A percentile compares a stretch with the other conserved stretches of the same genome.
phyloP scores from a whole-genome alignment of 1,284 basidiomycete genomes.

The Tausonia pullulans region DNA sequence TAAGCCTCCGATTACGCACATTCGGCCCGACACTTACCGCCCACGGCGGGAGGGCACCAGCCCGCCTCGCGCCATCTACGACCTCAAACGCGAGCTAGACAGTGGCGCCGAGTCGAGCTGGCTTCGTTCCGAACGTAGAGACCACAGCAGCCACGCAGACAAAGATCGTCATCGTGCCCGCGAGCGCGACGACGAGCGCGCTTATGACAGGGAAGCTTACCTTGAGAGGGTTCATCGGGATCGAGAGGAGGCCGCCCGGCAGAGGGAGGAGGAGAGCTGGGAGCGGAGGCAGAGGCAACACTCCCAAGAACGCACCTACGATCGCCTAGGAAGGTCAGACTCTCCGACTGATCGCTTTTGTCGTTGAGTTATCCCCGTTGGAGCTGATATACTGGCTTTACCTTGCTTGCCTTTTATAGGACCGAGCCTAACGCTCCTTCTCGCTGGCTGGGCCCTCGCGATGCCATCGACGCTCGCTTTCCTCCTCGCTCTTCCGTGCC shows the following conservation, averaged over 20 bases:
- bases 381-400: neutral
- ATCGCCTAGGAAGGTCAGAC: neutral
- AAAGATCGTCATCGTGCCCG: too few relatives aligned
- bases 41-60: too few relatives aligned
- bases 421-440: neutral
- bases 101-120: neutral
- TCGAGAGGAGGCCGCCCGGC: neutral
- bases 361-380: neutral
- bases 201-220: neutral
- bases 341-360: neutral
- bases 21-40: neutral
- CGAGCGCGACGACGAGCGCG: neutral
- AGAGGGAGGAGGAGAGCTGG: neutral
- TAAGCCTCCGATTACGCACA: neutral
- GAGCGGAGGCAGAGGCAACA: neutral
- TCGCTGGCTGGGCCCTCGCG: neutral
- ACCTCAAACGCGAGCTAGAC: neutral
- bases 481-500: neutral
- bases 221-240: neutral
- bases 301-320: neutral
- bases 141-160: neutral
- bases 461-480: constrained; percentile 3
- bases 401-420: too few relatives aligned
- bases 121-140: neutral
- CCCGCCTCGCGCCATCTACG: too few relatives aligned